A percentile compares a stretch with the other conserved stretches of the same genome.
These are phyloP conservation scores for Gynandropsis gynandra DNA, from an alignment of 345 rosid species.

Conservation along the genomic window DNA sequence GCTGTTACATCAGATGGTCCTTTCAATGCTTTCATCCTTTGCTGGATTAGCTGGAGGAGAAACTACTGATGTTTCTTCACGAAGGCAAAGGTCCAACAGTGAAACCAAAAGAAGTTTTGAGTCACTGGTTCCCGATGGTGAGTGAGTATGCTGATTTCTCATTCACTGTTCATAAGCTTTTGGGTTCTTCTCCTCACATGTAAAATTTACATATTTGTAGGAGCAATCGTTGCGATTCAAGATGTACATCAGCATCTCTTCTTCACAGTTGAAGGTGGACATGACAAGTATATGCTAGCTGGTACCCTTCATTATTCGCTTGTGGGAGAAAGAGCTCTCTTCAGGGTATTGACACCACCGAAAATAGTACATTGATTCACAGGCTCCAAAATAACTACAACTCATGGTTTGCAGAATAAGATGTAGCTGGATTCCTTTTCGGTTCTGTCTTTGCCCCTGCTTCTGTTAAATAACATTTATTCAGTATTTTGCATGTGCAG, in stretches of 20 bases:
- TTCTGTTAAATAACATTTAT: slow-evolving; percentile 13
- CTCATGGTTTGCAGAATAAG: slow-evolving; percentile 3
- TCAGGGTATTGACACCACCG: slow-evolving; percentile 45
- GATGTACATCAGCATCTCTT: slow-evolving; percentile 82
- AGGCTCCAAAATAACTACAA: not conserved
- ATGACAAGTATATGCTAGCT: slow-evolving; percentile 39
- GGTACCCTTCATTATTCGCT: slow-evolving; percentile 87
- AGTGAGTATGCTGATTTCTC: slow-evolving; percentile 18
- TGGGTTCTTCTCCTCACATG: slow-evolving; percentile 20
- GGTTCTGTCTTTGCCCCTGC: not conserved
- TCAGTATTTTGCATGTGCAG: slow-evolving; percentile 30
- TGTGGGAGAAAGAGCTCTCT: slow-evolving; percentile 76
- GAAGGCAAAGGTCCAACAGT: slow-evolving; percentile 30
- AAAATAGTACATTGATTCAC: slow-evolving; percentile 3
- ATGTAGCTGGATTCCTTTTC: slow-evolving; percentile 8
- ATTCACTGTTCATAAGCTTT: slow-evolving; percentile 14
- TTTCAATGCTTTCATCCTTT: slow-evolving; percentile 52
- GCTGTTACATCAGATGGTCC: slow-evolving; percentile 51
- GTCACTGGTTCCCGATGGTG: slow-evolving; percentile 73
- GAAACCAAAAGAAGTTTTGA: slow-evolving; percentile 40
- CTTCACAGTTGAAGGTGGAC: slow-evolving; percentile 64
- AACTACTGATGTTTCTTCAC: slow-evolving; percentile 26
- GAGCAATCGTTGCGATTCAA: slow-evolving; percentile 80
- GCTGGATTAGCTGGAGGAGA: slow-evolving; percentile 36
- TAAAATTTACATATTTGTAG: slow-evolving; percentile 33